These are phyloP conservation scores for Coleophoma cylindrospora DNA, from an alignment of 2,329 filamentous ascomycete species.

Conservation along the genomic window DNA sequence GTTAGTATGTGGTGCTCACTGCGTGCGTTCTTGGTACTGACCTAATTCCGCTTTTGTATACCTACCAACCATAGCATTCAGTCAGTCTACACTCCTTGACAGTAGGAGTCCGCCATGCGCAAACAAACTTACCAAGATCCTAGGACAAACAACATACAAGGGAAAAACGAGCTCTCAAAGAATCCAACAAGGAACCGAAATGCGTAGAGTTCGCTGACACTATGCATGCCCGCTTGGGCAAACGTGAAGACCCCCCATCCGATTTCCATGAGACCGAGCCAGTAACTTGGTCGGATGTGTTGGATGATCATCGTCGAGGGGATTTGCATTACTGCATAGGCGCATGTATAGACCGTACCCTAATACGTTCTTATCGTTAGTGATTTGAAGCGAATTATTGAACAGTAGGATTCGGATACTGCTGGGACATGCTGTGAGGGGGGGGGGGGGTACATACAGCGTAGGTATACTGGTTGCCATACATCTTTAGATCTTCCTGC, in stretches of 20 bases:
- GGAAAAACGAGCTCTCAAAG: constrained; percentile 34
- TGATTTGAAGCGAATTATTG: too few relatives aligned
- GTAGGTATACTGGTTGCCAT: constrained; percentile 29
- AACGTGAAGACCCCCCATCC: constrained; percentile 7
- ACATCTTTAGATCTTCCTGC: constrained; percentile 38
- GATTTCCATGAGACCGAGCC: constrained; percentile 4
- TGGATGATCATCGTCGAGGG: constrained; percentile 2
- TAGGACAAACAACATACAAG: constrained; percentile 2
- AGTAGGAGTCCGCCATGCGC: too few relatives aligned
- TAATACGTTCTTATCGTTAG: neutral
- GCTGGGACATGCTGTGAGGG: neutral
- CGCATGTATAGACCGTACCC: constrained; percentile 3
- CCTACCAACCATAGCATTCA: neutral
- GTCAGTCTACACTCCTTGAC: neutral
- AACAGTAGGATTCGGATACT: neutral
- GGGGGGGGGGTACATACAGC: neutral
- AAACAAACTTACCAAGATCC: neutral
- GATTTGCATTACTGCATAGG: constrained; percentile 5
- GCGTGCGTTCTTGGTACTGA: neutral
- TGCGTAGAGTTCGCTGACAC: constrained; percentile 32
- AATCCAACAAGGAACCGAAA: constrained; percentile 50
- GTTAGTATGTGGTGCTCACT: neutral
- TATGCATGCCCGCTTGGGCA: constrained; percentile 5
- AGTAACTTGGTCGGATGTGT: neutral
- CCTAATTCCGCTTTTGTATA: constrained; percentile 2